phyloP scores from a whole-genome alignment of 371 early-diverging fungal genomes.

The Umbelopsis sp. region DNA sequence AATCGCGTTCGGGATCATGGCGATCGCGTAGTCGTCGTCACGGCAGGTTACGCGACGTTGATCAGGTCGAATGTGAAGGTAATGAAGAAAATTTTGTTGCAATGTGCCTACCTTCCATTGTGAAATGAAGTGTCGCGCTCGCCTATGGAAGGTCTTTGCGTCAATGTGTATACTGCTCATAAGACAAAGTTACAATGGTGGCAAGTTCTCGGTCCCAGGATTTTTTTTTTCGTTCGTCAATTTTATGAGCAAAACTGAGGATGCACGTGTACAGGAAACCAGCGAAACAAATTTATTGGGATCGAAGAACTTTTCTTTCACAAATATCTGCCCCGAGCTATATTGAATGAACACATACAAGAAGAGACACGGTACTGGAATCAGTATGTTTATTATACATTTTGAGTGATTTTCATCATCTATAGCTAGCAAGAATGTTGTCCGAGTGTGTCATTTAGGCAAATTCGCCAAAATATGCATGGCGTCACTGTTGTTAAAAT shows the following conservation, averaged over 20 bases:
- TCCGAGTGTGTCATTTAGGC: too few species aligned
- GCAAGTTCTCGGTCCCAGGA: not conserved
- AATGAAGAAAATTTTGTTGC: conserved; percentile 5
- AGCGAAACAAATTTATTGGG: too few species aligned
- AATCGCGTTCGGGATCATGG: conserved; percentile 30
- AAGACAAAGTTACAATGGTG: conserved; percentile 3
- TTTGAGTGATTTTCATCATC: too few species aligned
- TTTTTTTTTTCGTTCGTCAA: conserved; percentile 4
- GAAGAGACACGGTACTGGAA: too few species aligned
- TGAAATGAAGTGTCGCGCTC: conserved; percentile 56
- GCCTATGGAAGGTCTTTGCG: conserved; percentile 62
- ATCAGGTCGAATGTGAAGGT: conserved; percentile 2
- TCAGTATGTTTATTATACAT: too few species aligned
- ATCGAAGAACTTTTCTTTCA: too few species aligned
- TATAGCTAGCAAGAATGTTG: too few species aligned
- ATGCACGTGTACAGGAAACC: not conserved
- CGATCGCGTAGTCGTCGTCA: conserved; percentile 29
- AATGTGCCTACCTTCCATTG: conserved; percentile 56
- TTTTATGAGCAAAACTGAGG: conserved; percentile 1
- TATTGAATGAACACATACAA: too few species aligned
- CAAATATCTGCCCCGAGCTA: too few species aligned
- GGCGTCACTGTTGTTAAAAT: too few species aligned
- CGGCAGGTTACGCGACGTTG: conserved; percentile 32
- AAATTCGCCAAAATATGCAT: too few species aligned
- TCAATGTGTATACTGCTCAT: conserved; percentile 61